Evolutionary conservation across 805 yeast genomes (phyloP), one percentile per base, ranked within the genome.

Genomic region (Henningerozyma blattae): DNA sequence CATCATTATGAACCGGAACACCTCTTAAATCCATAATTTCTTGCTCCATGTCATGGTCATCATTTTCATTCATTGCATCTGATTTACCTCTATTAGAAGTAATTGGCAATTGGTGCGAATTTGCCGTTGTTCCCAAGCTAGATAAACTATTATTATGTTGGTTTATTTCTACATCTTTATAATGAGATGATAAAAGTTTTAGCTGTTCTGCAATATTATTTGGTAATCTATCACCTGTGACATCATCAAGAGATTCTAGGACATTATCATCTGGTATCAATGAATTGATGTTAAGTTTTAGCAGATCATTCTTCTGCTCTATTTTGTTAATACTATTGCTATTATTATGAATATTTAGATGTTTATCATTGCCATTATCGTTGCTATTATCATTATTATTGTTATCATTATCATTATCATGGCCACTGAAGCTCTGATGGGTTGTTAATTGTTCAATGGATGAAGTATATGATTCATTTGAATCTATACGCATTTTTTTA

Each of bases 171-270:
- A 52, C 58, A 15, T 55, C 59, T 35, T 55, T 55, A 36, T 52
- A 51, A 45, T 55, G 59, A 1, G 58, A 53, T 8, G 57, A 50
- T 35, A 55, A 36, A 18, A 55, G 36, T 38, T 58, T 50, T 29
- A 54, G 34, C 37, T 55, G 60, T 36, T 55, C 60, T 2, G 60
- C 60, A 14, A 55, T 56, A 26, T 55, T 57, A 18, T 52, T 56
- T 15, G 59, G 58, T 29, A 53, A 40, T 38, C 51, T 52, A 36
- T 55, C 57, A 27, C 53, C 58, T 18, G 42, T 48, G 3, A 48
- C 40, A 26, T 54, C 56, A 31, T 52, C 57, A 17, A 47, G 39
- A 6, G 49, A 31, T 8, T 37, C 45, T 17, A 48, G 34, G 8
- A 45, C 35, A 27, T 39, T 46, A 22, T 48, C 52, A 31, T 48